A percentile compares a stretch with the other conserved stretches of the same genome.
phyloP scores from a whole-genome alignment of 2,329 filamentous ascomycete genomes.

The Cadophora malorum region DNA sequence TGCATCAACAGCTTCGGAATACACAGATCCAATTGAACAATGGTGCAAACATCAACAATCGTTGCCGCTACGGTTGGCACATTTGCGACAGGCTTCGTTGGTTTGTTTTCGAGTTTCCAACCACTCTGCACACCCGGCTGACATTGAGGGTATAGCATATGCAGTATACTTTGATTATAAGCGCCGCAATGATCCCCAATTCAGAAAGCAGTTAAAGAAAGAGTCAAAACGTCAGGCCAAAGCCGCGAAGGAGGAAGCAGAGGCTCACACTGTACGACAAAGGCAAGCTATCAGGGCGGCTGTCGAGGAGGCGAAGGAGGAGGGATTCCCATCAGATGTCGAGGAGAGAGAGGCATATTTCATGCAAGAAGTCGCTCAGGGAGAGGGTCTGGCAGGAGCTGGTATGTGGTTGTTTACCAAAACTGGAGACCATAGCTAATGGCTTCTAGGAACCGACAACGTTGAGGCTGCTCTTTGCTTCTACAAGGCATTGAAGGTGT shows the following conservation, averaged over 20 bases:
- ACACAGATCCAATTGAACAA: slow-evolving; percentile 39
- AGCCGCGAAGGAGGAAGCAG: slow-evolving; percentile 74
- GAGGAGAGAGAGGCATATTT: slow-evolving; percentile 97
- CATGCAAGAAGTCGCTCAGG: slow-evolving; percentile 90
- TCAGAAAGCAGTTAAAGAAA: slow-evolving; percentile 72
- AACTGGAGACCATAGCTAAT: slow-evolving; percentile 23
- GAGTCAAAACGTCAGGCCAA: slow-evolving; percentile 77
- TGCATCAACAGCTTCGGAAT: slow-evolving; percentile 6
- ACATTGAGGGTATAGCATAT: slow-evolving; percentile 56
- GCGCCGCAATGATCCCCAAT: slow-evolving; percentile 67
- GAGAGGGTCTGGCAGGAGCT: slow-evolving; percentile 82
- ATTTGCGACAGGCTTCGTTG: slow-evolving; percentile 63
- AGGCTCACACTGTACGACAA: slow-evolving; percentile 69
- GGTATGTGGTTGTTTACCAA: slow-evolving; percentile 60
- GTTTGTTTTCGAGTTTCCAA: slow-evolving; percentile 50
- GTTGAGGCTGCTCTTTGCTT: slow-evolving; percentile 92
- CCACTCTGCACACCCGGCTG: slow-evolving; percentile 27
- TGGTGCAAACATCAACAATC: slow-evolving; percentile 60
- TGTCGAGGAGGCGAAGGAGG: slow-evolving; percentile 83
- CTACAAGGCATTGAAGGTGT: slow-evolving; percentile 98
- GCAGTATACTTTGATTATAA: slow-evolving; percentile 73
- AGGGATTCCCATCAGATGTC: slow-evolving; percentile 88
- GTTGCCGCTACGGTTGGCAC: slow-evolving; percentile 68
- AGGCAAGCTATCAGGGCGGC: slow-evolving; percentile 75
- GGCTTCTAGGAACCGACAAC: slow-evolving; percentile 64